Percentiles rank a stretch among this genome's conserved stretches.
These are phyloP conservation scores for Cyberlindnera euphorbiae DNA, from an alignment of 805 yeast species.

Conservation along the genomic window DNA sequence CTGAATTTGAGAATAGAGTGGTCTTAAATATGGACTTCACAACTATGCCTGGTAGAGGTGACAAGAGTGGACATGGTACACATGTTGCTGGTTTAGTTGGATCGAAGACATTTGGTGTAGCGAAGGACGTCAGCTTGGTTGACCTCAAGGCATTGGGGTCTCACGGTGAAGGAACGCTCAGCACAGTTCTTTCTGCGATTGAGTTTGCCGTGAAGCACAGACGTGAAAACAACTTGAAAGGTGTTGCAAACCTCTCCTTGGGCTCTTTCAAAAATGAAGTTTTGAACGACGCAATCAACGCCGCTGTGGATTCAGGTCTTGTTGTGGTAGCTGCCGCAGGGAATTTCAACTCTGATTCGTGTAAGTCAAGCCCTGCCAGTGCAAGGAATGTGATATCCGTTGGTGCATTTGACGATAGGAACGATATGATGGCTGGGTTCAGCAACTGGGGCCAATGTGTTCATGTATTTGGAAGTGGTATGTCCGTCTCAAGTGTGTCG, in stretches of 20 bases:
- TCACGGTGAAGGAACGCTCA: slow-evolving; percentile 66
- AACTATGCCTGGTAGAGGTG: slow-evolving; percentile 52
- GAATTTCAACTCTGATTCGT: slow-evolving; percentile 72
- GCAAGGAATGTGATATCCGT: slow-evolving; percentile 69
- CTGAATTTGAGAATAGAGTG: slow-evolving; percentile 63
- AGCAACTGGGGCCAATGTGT: slow-evolving; percentile 96
- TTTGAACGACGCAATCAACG: slow-evolving; percentile 69
- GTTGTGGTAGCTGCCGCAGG: slow-evolving; percentile 85
- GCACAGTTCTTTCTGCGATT: slow-evolving; percentile 60
- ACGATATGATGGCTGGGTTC: slow-evolving; percentile 67
- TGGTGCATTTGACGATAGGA: slow-evolving; percentile 80
- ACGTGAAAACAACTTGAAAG: slow-evolving; percentile 31
- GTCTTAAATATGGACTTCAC: slow-evolving; percentile 57
- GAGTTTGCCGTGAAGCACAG: slow-evolving; percentile 65
- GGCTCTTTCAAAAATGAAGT: slow-evolving; percentile 69
- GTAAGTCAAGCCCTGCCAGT: slow-evolving; percentile 83
- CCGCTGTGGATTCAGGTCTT: slow-evolving; percentile 69
- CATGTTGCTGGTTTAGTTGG: slow-evolving; percentile 91
- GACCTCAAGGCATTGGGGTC: slow-evolving; percentile 72
- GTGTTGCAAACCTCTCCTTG: slow-evolving; percentile 75
- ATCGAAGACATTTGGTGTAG: slow-evolving; percentile 75
- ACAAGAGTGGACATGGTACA: slow-evolving; percentile 85
- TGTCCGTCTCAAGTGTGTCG: slow-evolving; percentile 54
- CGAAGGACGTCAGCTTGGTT: slow-evolving; percentile 59
- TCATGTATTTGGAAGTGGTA: slow-evolving; percentile 81